A percentile compares a stretch with the other conserved stretches of the same genome.
These are phyloP conservation scores for Coemansia sp. DNA, from an alignment of 192 early-diverging fungal species.

Conservation along the genomic window DNA sequence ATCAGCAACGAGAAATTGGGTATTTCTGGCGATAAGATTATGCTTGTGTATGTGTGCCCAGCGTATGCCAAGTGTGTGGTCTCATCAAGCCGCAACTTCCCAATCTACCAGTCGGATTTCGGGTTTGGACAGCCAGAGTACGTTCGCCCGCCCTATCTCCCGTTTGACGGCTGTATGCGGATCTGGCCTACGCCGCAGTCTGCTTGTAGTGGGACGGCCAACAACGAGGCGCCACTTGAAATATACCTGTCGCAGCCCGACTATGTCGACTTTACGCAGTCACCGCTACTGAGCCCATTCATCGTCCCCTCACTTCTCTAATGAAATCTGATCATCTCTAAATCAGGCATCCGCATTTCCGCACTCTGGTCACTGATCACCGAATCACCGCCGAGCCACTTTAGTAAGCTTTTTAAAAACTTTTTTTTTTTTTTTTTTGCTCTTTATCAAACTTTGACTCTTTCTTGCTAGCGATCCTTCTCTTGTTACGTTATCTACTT, in stretches of 20 bases:
- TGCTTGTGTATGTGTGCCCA: constrained; percentile 43
- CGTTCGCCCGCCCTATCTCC: constrained; percentile 51
- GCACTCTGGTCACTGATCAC: not conserved
- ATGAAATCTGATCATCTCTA: not conserved
- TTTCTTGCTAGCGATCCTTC: not conserved
- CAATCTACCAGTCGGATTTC: constrained; percentile 50
- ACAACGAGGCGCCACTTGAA: constrained; percentile 32
- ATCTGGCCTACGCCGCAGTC: constrained; percentile 48
- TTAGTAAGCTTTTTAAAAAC: not conserved
- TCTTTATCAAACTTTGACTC: not conserved
- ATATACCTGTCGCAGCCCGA: constrained; percentile 48
- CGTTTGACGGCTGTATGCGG: constrained; percentile 54
- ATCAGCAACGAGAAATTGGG: constrained; percentile 19
- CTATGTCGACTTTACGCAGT: constrained; percentile 32
- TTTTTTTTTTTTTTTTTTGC: constrained; percentile 1
- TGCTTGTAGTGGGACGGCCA: not conserved
- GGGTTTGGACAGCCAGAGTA: constrained; percentile 48
- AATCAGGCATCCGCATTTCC: not conserved
- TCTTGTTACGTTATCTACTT: not conserved
- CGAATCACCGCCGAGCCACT: not conserved
- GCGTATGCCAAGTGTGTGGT: constrained; percentile 37
- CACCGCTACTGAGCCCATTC: constrained; percentile 35
- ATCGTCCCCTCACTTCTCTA: not conserved
- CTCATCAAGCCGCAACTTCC: constrained; percentile 49
- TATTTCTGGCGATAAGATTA: constrained; percentile 13